These are phyloP conservation scores for Trichoderma sp. DNA, from an alignment of 2,329 filamentous ascomycete species.

Conservation along the genomic window DNA sequence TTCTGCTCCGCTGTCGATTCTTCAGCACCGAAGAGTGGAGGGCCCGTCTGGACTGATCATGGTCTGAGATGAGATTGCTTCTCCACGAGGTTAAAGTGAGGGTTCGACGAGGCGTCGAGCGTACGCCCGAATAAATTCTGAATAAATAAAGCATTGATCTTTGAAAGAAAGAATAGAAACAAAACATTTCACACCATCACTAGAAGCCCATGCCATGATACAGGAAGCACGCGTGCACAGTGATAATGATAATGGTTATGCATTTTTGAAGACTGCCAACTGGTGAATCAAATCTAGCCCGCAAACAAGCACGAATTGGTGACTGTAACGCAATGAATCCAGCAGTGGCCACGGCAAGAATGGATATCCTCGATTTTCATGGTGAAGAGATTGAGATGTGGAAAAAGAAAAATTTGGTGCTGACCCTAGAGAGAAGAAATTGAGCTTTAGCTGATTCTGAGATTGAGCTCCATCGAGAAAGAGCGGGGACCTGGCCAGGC, in stretches of 20 bases:
- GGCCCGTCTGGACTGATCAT: conserved; percentile 32
- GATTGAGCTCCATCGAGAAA: conserved; percentile 9
- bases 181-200: conserved; percentile 5
- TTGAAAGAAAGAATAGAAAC: background rate
- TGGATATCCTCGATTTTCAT: background rate
- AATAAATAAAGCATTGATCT: conserved; percentile 33
- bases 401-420: conserved; percentile 19
- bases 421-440: conserved; percentile 13
- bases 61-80: conserved; percentile 39
- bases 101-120: conserved; percentile 62
- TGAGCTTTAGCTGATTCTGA: conserved; percentile 4
- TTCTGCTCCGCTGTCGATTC: conserved; percentile 60
- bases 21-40: conserved; percentile 68
- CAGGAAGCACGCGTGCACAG: conserved; percentile 10
- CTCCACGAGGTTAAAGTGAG: conserved; percentile 72
- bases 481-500: conserved; percentile 12
- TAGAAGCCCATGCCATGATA: conserved; percentile 1
- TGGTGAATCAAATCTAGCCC: background rate
- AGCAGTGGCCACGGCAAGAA: background rate
- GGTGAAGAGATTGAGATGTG: background rate
- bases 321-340: background rate
- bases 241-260: conserved; percentile 10
- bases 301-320: background rate
- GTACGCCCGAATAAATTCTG: conserved; percentile 45
- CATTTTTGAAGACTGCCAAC: background rate